Conservation (phyloP, 2,329 filamentous ascomycete species). For the Tolypocladium tropicale region DNA sequence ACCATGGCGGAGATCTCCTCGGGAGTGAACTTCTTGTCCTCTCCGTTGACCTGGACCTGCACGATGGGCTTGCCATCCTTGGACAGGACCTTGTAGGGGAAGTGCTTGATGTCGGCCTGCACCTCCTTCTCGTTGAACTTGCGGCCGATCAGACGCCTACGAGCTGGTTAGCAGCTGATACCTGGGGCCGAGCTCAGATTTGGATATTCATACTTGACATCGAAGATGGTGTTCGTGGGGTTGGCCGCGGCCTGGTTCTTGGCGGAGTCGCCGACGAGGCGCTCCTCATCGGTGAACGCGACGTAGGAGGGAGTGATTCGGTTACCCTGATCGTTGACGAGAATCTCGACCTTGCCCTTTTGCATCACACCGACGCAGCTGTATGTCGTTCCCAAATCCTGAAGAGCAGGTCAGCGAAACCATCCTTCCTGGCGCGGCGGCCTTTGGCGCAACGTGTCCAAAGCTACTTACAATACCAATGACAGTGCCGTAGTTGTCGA, state of each 20-base stretch:
- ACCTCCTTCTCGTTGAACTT: conserved; percentile 79
- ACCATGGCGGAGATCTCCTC: conserved; percentile 77
- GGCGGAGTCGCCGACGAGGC: conserved; percentile 91
- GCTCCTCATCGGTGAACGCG: conserved; percentile 93
- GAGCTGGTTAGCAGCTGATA: conserved; percentile 9
- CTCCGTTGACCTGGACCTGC: conserved; percentile 57
- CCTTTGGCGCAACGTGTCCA: not conserved
- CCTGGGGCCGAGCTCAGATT: not conserved
- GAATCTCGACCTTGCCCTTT: conserved; percentile 88
- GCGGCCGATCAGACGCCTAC: conserved; percentile 72
- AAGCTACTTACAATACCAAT: conserved; percentile 70
- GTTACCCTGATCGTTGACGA: conserved; percentile 95
- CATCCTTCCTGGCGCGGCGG: not conserved
- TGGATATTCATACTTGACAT: conserved; percentile 61
- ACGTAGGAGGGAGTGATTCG: conserved; percentile 93
- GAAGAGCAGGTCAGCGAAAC: conserved; percentile 1
- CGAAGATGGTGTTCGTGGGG: conserved; percentile 66
- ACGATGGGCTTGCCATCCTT: conserved; percentile 86
- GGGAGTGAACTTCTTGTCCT: conserved; percentile 64
- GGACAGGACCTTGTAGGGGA: conserved; percentile 88
- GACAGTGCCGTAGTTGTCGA: conserved; percentile 75
- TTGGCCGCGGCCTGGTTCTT: conserved; percentile 89
- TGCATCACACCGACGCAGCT: conserved; percentile 93
- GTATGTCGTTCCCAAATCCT: conserved; percentile 81
- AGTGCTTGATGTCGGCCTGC: conserved; percentile 93